A percentile compares a stretch with the other conserved stretches of the same genome.
These are phyloP conservation scores for Barbarea vulgaris DNA, from an alignment of 345 rosid species.

Conservation along the genomic window DNA sequence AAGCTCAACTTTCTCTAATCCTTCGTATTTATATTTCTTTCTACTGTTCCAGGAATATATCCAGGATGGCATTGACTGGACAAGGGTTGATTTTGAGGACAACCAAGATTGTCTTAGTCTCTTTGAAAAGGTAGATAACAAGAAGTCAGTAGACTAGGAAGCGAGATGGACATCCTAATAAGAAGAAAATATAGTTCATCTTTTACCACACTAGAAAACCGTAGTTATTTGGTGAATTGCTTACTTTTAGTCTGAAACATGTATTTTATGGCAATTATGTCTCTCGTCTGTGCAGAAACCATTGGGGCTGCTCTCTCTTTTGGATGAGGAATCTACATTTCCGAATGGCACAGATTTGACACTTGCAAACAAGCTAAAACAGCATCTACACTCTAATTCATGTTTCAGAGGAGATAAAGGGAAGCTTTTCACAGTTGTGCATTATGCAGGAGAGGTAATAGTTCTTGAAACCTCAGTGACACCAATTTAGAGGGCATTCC, in stretches of 20 bases:
- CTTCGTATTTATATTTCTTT: conserved; percentile 16
- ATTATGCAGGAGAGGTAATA: conserved; percentile 97
- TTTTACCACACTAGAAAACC: background rate
- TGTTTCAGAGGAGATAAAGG: conserved; percentile 84
- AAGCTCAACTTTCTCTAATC: background rate
- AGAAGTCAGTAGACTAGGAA: conserved; percentile 17
- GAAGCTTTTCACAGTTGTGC: conserved; percentile 78
- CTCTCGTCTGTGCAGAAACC: conserved; percentile 72
- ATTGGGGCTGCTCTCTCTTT: conserved; percentile 80
- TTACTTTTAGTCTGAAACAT: conserved; percentile 2
- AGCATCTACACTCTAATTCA: conserved; percentile 72
- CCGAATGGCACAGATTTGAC: conserved; percentile 97
- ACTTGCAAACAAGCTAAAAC: conserved; percentile 92
- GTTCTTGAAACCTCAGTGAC: conserved; percentile 23
- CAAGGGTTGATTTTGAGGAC: conserved; percentile 97
- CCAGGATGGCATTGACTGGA: conserved; percentile 99
- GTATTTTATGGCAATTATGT: conserved; percentile 16
- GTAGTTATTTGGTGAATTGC: background rate
- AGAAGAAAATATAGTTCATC: background rate
- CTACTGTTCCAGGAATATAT: conserved; percentile 72
- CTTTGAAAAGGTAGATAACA: conserved; percentile 81
- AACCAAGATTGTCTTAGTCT: conserved; percentile 97
- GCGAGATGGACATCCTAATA: background rate
- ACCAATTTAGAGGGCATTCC: conserved; percentile 11
- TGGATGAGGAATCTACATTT: conserved; percentile 96